A percentile compares a stretch with the other conserved stretches of the same genome.
Evolutionary conservation across 164 flowering plant species (phyloP).

Genomic region (Umbellularia californica): DNA sequence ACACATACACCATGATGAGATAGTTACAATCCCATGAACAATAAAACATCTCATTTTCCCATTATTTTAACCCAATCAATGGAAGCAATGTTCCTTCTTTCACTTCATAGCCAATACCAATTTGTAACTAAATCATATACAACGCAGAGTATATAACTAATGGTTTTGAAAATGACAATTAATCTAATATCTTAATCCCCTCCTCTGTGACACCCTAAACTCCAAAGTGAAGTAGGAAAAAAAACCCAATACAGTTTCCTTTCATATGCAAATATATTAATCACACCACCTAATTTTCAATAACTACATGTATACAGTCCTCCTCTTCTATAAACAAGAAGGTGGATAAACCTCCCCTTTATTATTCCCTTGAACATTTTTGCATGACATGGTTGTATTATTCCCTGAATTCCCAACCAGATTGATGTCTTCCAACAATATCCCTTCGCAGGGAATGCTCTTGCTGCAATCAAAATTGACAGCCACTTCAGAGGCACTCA

Average conservation of each 20-base stretch:
- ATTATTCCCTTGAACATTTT: constrained; percentile 19
- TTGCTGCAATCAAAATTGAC: constrained; percentile 42
- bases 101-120: not conserved
- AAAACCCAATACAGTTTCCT: not conserved
- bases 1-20: not conserved
- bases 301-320: too few relatives aligned
- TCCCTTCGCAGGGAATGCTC: constrained; percentile 35
- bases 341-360: constrained; percentile 16
- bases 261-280: not conserved
- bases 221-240: not conserved
- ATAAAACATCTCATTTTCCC: not conserved
- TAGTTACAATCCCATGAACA: not conserved
- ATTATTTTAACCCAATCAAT: not conserved
- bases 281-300: not conserved
- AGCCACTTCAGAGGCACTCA: constrained; percentile 42
- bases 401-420: constrained; percentile 15
- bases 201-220: not conserved
- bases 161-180: not conserved
- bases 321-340: constrained; percentile 6
- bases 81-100: not conserved
- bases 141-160: not conserved
- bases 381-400: constrained; percentile 23
- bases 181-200: not conserved
- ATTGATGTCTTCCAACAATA: constrained; percentile 33
- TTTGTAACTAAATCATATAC: not conserved